phyloP scores from a whole-genome alignment of 2,329 filamentous ascomycete species.

The Dissoconium aciculare region DNA sequence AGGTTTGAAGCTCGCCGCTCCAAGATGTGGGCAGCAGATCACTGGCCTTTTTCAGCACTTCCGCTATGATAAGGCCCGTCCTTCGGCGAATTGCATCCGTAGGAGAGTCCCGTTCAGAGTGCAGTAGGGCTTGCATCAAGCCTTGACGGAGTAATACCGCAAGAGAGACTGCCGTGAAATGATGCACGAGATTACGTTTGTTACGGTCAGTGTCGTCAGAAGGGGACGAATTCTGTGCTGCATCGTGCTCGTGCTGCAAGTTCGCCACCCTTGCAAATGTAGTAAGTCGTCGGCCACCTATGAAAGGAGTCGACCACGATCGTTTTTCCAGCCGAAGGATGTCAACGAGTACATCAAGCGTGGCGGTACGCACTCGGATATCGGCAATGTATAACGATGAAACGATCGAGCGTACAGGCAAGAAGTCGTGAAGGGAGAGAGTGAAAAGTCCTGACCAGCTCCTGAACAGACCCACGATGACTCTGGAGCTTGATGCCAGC shows the following conservation, averaged over 20 bases:
- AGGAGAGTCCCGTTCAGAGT: conserved; percentile 52
- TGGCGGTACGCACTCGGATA: conserved; percentile 50
- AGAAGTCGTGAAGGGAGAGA: conserved; percentile 74
- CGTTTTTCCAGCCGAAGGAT: conserved; percentile 80
- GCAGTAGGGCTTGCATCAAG: conserved; percentile 39
- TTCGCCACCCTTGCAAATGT: conserved; percentile 93
- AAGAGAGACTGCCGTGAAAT: conserved; percentile 80
- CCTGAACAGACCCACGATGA: conserved; percentile 80
- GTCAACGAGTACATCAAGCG: conserved; percentile 77
- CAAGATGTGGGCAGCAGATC: conserved; percentile 67
- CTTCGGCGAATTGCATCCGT: conserved; percentile 66
- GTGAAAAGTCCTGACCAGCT: conserved; percentile 88
- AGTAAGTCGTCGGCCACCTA: conserved; percentile 80
- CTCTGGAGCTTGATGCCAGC: conserved; percentile 75
- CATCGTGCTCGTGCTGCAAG: conserved; percentile 46
- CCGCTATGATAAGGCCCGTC: conserved; percentile 76
- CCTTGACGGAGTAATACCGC: conserved; percentile 74
- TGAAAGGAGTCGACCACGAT: conserved; percentile 87
- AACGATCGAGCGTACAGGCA: conserved; percentile 69
- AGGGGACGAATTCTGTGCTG: conserved; percentile 35
- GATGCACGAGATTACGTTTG: conserved; percentile 68
- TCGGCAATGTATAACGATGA: conserved; percentile 47
- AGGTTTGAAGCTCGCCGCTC: conserved; percentile 71
- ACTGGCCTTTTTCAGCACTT: conserved; percentile 78
- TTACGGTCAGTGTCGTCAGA: conserved; percentile 51